phyloP scores from a whole-genome alignment of 257 asterid species.

The Nicotiana sylvestris region DNA sequence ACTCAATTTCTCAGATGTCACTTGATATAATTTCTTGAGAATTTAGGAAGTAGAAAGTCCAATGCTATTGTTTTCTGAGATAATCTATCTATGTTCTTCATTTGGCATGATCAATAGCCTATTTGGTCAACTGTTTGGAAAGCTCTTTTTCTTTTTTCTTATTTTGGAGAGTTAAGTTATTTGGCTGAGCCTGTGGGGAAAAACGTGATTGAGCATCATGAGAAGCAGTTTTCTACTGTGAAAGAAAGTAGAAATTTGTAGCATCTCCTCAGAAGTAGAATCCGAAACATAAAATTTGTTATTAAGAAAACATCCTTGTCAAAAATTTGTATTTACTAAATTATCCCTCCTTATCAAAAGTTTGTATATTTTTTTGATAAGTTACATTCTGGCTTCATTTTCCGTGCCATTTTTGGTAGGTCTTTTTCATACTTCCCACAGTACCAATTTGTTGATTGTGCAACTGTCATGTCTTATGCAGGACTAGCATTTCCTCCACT shows the following conservation, averaged over 20 bases:
- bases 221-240: background rate
- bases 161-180: background rate
- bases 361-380: background rate
- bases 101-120: background rate
- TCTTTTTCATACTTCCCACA: background rate
- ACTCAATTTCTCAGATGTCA: background rate
- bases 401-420: background rate
- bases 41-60: background rate
- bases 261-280: background rate
- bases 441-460: background rate
- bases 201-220: background rate
- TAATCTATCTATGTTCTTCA: background rate
- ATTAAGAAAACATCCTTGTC: background rate
- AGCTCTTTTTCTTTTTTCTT: background rate
- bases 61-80: background rate
- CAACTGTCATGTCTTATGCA: conserved; percentile 27
- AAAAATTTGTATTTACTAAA: background rate
- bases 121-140: background rate
- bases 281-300: background rate
- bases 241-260: background rate
- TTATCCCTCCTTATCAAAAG: background rate
- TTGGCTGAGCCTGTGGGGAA: background rate
- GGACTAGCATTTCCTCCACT: conserved; percentile 96
- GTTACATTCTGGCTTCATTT: background rate
- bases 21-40: background rate